These are phyloP conservation scores for Geranomyces variabilis DNA, from an alignment of 192 early-diverging fungal genomes.

Conservation along the genomic window DNA sequence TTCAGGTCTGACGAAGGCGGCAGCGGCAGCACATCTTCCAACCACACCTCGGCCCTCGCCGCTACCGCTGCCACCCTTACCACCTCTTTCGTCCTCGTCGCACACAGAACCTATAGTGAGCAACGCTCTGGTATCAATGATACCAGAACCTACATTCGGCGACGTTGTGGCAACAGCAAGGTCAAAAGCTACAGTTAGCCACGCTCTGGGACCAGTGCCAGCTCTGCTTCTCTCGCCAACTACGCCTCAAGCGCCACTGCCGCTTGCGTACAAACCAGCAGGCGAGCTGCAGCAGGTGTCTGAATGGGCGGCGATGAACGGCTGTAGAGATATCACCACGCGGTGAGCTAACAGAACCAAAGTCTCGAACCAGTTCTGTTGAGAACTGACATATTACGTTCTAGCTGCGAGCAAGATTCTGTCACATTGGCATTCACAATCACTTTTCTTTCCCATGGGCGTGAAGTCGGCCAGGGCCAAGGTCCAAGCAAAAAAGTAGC, in stretches of 20 bases:
- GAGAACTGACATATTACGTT: too few species aligned
- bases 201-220: too few species aligned
- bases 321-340: background rate
- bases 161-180: too few species aligned
- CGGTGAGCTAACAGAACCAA: background rate
- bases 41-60: background rate
- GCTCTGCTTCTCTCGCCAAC: too few species aligned
- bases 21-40: background rate
- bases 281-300: background rate
- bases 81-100: background rate
- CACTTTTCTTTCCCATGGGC: background rate
- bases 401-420: background rate
- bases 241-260: too few species aligned
- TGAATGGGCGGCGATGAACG: background rate
- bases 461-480: background rate
- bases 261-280: too few species aligned
- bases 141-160: too few species aligned
- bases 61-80: background rate
- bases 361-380: too few species aligned
- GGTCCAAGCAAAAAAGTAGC: background rate
- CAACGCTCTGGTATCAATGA: too few species aligned
- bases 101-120: too few species aligned
- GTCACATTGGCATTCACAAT: background rate
- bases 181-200: background rate
- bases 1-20: background rate